These are phyloP conservation scores for Trypanosoma cruzi DNA, from an alignment of 208 protist genomes.

Conservation along the genomic window DNA sequence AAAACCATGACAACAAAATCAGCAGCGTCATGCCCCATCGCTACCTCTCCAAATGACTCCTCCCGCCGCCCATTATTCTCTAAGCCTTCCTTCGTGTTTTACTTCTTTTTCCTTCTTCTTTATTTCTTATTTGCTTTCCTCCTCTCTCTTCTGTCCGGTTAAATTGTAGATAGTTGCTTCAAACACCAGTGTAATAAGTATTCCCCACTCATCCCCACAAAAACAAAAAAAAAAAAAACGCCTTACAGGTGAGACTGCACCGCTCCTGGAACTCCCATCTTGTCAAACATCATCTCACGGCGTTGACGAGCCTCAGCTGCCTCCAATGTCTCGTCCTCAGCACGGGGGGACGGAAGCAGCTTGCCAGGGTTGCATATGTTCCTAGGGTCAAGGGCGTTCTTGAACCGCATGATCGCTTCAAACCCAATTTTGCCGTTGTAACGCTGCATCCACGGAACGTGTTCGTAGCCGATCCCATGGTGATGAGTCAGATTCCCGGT, in stretches of 20 bases:
- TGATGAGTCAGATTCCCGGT: constrained; percentile 91
- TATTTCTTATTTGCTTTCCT: too few relatives aligned
- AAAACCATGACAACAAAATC: background rate
- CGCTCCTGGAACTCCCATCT: constrained; percentile 85
- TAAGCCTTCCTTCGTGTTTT: too few relatives aligned
- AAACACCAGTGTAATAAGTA: too few relatives aligned
- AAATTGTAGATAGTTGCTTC: too few relatives aligned
- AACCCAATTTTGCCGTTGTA: constrained; percentile 74
- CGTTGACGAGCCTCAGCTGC: constrained; percentile 46
- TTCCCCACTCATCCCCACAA: background rate
- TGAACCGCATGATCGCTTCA: constrained; percentile 74
- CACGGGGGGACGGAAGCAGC: constrained; percentile 65
- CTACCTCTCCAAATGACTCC: background rate
- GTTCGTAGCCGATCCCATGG: constrained; percentile 93
- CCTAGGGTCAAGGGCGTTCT: constrained; percentile 85
- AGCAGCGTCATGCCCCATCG: too few relatives aligned
- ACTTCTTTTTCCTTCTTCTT: too few relatives aligned
- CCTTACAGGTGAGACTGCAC: constrained; percentile 32
- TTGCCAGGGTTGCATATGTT: constrained; percentile 94
- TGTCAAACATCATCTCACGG: constrained; percentile 90
- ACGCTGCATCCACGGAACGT: constrained; percentile 92
- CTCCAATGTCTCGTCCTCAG: constrained; percentile 42
- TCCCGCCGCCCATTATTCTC: too few relatives aligned
- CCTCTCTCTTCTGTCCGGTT: too few relatives aligned
- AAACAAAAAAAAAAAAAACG: constrained; percentile 20